A percentile compares a stretch with the other conserved stretches of the same genome.
phyloP scores from a whole-genome alignment of 108 stramenopile species.

The Skeletonema potamos region DNA sequence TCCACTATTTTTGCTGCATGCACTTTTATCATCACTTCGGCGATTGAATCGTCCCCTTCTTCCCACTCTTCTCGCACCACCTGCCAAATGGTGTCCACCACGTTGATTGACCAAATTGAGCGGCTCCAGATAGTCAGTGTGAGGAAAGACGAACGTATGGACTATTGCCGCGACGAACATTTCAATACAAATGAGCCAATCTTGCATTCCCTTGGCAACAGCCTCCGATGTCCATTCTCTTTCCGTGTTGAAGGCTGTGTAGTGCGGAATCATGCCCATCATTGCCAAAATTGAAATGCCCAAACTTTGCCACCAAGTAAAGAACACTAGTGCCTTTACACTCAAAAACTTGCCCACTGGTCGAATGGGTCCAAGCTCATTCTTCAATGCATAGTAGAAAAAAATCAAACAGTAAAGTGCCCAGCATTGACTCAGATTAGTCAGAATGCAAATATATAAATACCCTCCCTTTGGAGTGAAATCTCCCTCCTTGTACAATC shows the following conservation, averaged over 20 bases:
- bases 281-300: constrained; percentile 81
- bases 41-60: constrained; percentile 34
- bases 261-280: constrained; percentile 84
- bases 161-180: constrained; percentile 94
- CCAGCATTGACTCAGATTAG: constrained; percentile 94
- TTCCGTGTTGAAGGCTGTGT: constrained; percentile 36
- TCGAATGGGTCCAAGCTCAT: constrained; percentile 86
- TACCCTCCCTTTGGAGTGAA: constrained; percentile 80
- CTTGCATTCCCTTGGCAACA: constrained; percentile 94
- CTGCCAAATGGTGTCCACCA: constrained; percentile 9
- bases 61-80: constrained; percentile 39
- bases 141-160: constrained; percentile 93
- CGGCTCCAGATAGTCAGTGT: constrained; percentile 84
- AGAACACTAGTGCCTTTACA: constrained; percentile 95
- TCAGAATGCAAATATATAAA: constrained; percentile 86
- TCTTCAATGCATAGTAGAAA: constrained; percentile 92
- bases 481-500: constrained; percentile 89
- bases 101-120: constrained; percentile 55
- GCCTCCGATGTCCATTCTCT: constrained; percentile 83
- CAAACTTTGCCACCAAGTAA: constrained; percentile 95
- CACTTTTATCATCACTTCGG: constrained; percentile 52
- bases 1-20: constrained; percentile 49
- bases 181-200: constrained; percentile 97
- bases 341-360: constrained; percentile 95
- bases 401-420: constrained; percentile 95